phyloP scores from a whole-genome alignment of 345 rosid species.

The Salix exigua region DNA sequence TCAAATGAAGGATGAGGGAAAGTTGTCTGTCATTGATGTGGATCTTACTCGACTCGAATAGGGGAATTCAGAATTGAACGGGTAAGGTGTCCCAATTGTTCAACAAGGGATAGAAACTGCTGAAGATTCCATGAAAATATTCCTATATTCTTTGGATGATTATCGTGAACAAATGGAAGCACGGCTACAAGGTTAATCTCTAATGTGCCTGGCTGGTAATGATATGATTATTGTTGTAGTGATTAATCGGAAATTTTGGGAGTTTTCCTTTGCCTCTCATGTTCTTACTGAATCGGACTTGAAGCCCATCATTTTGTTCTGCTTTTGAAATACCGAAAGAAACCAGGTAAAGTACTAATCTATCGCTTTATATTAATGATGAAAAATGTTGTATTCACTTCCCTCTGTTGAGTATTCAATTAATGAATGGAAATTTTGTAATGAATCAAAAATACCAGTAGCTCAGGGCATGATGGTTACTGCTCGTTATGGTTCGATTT shows the following conservation, averaged over 20 bases:
- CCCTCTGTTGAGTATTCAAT: neutral
- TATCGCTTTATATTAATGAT: neutral
- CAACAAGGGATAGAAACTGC: neutral
- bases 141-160: neutral
- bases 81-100: neutral
- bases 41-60: neutral
- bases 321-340: neutral
- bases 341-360: neutral
- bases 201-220: neutral
- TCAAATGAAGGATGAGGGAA: constrained; percentile 9
- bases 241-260: neutral
- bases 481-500: too few relatives aligned
- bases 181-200: neutral
- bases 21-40: neutral
- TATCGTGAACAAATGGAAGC: neutral
- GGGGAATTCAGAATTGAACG: neutral
- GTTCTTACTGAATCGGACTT: too few relatives aligned
- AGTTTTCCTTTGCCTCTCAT: neutral
- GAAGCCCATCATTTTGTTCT: neutral
- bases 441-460: neutral
- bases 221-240: neutral
- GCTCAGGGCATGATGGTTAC: too few relatives aligned
- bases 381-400: neutral
- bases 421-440: neutral
- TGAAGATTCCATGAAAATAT: neutral